A percentile compares a stretch with the other conserved stretches of the same genome.
These are phyloP conservation scores for Silene coronaria DNA, from an alignment of 179 eudicot species.

Conservation along the genomic window DNA sequence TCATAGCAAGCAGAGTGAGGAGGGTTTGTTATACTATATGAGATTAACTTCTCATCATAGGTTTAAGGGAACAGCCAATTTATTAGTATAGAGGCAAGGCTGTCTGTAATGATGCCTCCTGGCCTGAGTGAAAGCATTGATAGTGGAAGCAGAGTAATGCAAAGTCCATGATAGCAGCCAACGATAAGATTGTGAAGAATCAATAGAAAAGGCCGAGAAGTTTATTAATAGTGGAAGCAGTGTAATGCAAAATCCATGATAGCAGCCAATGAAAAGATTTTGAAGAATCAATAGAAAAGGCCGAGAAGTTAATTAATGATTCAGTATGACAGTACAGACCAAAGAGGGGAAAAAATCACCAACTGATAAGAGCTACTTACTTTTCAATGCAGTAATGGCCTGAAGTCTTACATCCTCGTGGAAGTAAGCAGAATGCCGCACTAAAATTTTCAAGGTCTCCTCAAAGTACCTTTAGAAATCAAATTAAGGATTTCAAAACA, in stretches of 20 bases:
- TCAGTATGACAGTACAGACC: background rate
- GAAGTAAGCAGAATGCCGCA: conserved; percentile 75
- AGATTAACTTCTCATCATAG: background rate
- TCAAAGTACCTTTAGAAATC: conserved; percentile 64
- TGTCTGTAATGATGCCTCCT: background rate
- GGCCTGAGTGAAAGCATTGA: background rate
- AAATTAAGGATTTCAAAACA: conserved; percentile 39
- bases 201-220: background rate
- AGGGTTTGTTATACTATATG: background rate
- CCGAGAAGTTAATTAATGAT: background rate
- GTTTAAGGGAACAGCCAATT: background rate
- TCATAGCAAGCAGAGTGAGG: background rate
- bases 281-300: no score
- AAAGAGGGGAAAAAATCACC: background rate
- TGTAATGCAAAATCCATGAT: background rate
- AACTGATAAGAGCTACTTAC: conserved; percentile 45
- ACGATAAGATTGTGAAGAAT: background rate
- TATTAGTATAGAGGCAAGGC: background rate
- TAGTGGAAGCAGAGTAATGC: background rate
- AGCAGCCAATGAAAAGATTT: background rate
- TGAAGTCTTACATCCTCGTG: conserved; percentile 99
- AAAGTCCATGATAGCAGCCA: background rate
- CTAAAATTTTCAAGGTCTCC: conserved; percentile 74
- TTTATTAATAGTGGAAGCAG: background rate
- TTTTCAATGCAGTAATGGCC: conserved; percentile 71